Base-by-base conservation (phyloP, 495 filamentous ascomycete species). In the Bathelium albidoporum region DNA sequence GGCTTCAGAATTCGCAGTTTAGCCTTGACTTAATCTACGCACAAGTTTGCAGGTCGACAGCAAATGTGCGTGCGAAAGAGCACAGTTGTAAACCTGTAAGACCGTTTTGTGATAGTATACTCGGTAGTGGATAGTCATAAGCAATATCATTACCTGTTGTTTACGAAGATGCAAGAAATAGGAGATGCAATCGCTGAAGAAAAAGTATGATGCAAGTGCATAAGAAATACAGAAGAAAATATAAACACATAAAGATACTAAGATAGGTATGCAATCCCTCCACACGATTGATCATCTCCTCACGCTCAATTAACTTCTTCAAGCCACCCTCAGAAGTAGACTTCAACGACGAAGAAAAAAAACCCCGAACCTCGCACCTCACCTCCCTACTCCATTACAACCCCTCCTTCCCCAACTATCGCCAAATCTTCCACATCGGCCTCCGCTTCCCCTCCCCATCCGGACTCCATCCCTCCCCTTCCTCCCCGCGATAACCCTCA, bases 401-500 rank as follows among this genome's bases (percentile, higher is more conserved):
- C 55, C 32, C 26, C 10, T 18, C 55, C 55, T 0, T 53, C 44
- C 7, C 10, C 16, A 53, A 10, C 28, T 58, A 67, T 59, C 65
- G 62, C 68, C 68, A 70, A 58, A 70, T 62, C 68, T 63, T 70
- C 68, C 68, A 70, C 39, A 58, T 58, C 61, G 32, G 16, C 62
- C 44, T 62, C 65, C 2, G 39, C 68, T 53, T 69, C 65, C 36
- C 45, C 60, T 22, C 52, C 62, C 32, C 32, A 18, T 18, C 36
- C 49, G 26, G 22, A 22, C 3, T 55, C 39, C 26, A 31, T 45
- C 29, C 32, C 62, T 14, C 26, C 34, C 20, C 34, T 1, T 58
- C 14, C 28, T 58, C 60, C 29, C 58, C 55, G 55, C 29, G 44
- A 39, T 9, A 41, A 52, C 58, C 44, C 43, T 4, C 10, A 39